phyloP scores from a whole-genome alignment of 2,329 filamentous ascomycete genomes.

The Alternaria arborescens region DNA sequence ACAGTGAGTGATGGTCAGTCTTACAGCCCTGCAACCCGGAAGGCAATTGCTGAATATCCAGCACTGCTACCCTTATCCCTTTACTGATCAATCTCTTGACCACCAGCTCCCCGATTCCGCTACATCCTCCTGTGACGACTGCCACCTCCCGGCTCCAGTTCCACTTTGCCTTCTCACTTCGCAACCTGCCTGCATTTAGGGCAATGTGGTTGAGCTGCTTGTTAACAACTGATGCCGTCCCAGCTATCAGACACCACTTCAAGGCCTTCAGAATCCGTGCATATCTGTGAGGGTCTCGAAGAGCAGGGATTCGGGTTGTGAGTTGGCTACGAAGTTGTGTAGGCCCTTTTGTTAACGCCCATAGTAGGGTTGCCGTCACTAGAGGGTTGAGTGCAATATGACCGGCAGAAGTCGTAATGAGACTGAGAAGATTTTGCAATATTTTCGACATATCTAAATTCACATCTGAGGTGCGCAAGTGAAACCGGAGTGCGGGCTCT shows the following conservation, averaged over 20 bases:
- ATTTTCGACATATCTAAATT: conserved; percentile 28
- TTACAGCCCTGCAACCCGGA: conserved; percentile 38
- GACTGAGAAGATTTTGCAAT: conserved; percentile 24
- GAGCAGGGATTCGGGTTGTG: conserved; percentile 23
- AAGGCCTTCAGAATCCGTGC: conserved; percentile 35
- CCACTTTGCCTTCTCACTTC: conserved; percentile 48
- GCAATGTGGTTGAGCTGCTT: conserved; percentile 42
- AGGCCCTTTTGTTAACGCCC: conserved; percentile 44
- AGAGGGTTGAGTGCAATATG: conserved; percentile 42
- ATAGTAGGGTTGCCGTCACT: conserved; percentile 42
- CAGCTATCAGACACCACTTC: conserved; percentile 44
- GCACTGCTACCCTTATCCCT: conserved; percentile 43
- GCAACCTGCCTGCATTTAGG: conserved; percentile 52
- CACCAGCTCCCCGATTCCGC: conserved; percentile 46
- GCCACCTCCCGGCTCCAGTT: conserved; percentile 45
- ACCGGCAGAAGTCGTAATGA: conserved; percentile 31
- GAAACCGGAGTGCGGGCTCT: background rate
- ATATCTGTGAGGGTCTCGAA: conserved; percentile 35
- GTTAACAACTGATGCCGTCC: conserved; percentile 42
- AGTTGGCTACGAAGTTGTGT: conserved; percentile 32
- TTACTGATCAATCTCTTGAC: conserved; percentile 38
- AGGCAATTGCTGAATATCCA: conserved; percentile 46
- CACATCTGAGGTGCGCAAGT: background rate
- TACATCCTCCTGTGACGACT: conserved; percentile 50
- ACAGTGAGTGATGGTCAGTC: background rate